Base-by-base conservation (phyloP, 2,329 filamentous ascomycete genomes). In the Colletotrichum orchidophilum region DNA sequence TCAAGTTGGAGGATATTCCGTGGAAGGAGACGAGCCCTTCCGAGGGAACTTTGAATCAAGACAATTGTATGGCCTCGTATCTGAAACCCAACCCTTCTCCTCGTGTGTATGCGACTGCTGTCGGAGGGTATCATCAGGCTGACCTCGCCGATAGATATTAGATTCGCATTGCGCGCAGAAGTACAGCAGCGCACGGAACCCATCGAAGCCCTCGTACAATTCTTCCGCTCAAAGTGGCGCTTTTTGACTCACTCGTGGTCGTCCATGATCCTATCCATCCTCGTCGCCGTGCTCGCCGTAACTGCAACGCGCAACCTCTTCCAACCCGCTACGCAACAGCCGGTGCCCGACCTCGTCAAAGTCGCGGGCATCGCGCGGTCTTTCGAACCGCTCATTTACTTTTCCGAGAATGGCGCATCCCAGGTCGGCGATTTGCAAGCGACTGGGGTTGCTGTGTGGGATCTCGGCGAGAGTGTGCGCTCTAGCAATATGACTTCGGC, bases 351-450 rank as follows among this genome's bases (percentile, higher is more conserved):
- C 79, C 87, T 98, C 18, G 92, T 97, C 78, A 97, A 97, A 80
- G 92, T 98, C 27, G 95, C 95, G 4, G 92, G 93, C 62, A 90
- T 98, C 74, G 95, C 95, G 59, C 94, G 94, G 76, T 94, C 94
- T 11, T 97, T 98, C 78, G 96, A 98, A 80, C 96, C 96, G 6
- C 87, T 98, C 54, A 97, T 98, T 73, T 96, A 96, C 83, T 97
- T 97, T 79, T 97, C 95, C 0, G 95, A 98, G 78, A 93, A 95
- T 78, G 95, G 95, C 9, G 91, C 95, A 53, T 89, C 91, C 46
- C 95, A 97, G 78, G 94, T 97, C 50, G 91, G 92, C 69, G 94
- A 97, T 74, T 85, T 98, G 59, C 95, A 97, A 80, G 94, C 96
- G 65, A 97, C 95, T 0, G 94, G 95, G 53, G 92, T 97, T 35